phyloP scores from a whole-genome alignment of 2,329 filamentous ascomycete genomes.

The Colletotrichum liriopes region DNA sequence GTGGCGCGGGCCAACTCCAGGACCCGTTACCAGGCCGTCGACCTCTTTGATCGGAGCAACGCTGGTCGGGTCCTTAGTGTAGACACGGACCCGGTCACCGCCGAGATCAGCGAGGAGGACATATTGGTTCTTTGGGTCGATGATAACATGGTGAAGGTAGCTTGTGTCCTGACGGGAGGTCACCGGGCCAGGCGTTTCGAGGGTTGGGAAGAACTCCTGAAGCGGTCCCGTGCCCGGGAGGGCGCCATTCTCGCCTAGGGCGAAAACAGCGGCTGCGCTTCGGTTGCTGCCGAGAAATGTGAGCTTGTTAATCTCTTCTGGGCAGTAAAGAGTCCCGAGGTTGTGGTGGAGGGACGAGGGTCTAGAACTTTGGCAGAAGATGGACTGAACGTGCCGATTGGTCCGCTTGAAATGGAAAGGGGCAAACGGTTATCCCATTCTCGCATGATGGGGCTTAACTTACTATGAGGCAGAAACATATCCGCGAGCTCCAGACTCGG shows the following conservation, averaged over 20 bases:
- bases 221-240: slow-evolving; percentile 42
- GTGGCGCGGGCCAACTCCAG: slow-evolving; percentile 44
- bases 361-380: background rate
- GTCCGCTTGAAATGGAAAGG: slow-evolving; percentile 15
- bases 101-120: slow-evolving; percentile 41
- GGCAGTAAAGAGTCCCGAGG: background rate
- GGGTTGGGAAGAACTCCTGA: slow-evolving; percentile 43
- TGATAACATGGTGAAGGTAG: slow-evolving; percentile 42
- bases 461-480: slow-evolving; percentile 44
- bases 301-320: slow-evolving; percentile 16
- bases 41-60: slow-evolving; percentile 43
- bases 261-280: slow-evolving; percentile 38
- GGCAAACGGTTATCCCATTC: slow-evolving; percentile 21
- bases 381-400: slow-evolving; percentile 17
- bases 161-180: slow-evolving; percentile 38
- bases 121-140: slow-evolving; percentile 40
- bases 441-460: slow-evolving; percentile 21
- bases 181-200: slow-evolving; percentile 41
- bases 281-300: slow-evolving; percentile 37
- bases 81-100: slow-evolving; percentile 42
- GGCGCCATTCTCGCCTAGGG: slow-evolving; percentile 42
- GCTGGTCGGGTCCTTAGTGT: slow-evolving; percentile 35
- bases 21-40: slow-evolving; percentile 38
- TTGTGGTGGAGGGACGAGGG: background rate
- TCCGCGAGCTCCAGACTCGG: slow-evolving; percentile 41